phyloP scores from a whole-genome alignment of 208 protist genomes.

The Vickermania ingenoplastis region DNA sequence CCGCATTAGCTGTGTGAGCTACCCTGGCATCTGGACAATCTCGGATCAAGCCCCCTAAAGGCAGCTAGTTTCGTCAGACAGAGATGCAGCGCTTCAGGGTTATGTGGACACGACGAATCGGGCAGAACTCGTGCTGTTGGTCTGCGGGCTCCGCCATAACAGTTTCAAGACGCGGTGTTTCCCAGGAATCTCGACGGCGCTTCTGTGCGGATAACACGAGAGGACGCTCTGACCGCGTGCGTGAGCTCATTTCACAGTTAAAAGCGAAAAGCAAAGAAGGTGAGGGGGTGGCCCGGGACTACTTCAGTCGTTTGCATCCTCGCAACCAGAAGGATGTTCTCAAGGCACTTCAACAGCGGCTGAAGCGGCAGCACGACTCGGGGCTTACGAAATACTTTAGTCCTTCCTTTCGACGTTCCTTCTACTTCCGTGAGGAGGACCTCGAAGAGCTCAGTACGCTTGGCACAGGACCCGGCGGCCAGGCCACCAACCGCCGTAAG shows the following conservation, averaged over 20 bases:
- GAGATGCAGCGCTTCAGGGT: background rate
- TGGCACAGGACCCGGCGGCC: constrained; percentile 71
- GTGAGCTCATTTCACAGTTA: constrained; percentile 38
- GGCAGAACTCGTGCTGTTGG: background rate
- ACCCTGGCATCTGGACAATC: background rate
- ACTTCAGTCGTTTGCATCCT: constrained; percentile 41
- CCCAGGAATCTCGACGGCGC: constrained; percentile 34
- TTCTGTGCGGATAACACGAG: constrained; percentile 48
- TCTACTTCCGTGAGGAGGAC: constrained; percentile 78
- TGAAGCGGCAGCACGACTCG: constrained; percentile 10
- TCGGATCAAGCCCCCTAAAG: no score
- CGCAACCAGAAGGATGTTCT: constrained; percentile 62
- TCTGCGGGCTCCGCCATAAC: background rate
- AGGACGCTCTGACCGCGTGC: constrained; percentile 35
- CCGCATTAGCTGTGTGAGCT: background rate
- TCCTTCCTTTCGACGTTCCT: constrained; percentile 44
- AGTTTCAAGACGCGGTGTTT: constrained; percentile 1
- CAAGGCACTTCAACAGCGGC: constrained; percentile 26
- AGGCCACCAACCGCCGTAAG: constrained; percentile 82
- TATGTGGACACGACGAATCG: background rate
- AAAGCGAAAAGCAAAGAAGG: constrained; percentile 24
- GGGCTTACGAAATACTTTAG: constrained; percentile 51
- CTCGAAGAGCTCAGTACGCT: constrained; percentile 64
- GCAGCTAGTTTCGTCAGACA: no score
- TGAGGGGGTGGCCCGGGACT: constrained; percentile 14